phyloP scores from a whole-genome alignment of 1,284 basidiomycete genomes.

The Leccinum ponderosum region DNA sequence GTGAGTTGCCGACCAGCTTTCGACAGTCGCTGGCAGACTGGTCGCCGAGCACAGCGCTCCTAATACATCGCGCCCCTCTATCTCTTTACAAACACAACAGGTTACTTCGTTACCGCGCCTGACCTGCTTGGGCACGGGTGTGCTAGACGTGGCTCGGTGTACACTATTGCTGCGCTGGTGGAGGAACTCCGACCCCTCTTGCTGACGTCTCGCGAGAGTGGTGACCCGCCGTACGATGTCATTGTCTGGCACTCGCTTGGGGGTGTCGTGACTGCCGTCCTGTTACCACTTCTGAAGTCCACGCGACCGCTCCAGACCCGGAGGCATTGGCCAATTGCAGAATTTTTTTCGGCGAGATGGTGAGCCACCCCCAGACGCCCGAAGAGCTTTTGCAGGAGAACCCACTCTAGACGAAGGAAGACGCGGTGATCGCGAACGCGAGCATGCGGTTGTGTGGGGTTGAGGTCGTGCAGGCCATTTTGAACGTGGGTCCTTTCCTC shows the following conservation, averaged over 20 bases:
- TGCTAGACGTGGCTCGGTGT: slow-evolving; percentile 11
- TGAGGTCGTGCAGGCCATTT: not conserved
- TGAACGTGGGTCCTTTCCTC: slow-evolving; percentile 9
- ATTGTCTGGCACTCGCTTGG: slow-evolving; percentile 26
- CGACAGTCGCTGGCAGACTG: not conserved
- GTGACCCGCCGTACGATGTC: slow-evolving; percentile 4
- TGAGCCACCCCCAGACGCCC: not conserved
- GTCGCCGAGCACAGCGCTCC: not conserved
- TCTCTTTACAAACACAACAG: not conserved
- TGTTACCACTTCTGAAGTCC: slow-evolving; percentile 8
- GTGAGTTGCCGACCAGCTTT: not conserved
- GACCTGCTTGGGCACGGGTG: slow-evolving; percentile 25
- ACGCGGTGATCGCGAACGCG: not conserved
- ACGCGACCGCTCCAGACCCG: not conserved
- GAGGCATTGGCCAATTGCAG: not conserved
- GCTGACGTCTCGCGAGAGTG: not conserved
- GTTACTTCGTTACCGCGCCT: slow-evolving; percentile 15
- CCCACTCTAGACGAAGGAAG: slow-evolving; percentile 6
- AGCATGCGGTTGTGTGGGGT: slow-evolving; percentile 5
- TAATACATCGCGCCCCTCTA: not conserved
- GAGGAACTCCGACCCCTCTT: slow-evolving; percentile 11
- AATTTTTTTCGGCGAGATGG: rapidly evolving
- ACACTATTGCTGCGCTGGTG: slow-evolving; percentile 16
- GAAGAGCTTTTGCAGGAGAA: not conserved
- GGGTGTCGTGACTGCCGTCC: slow-evolving; percentile 5